phyloP scores from a whole-genome alignment of 352 stramenopile genomes.

The Pythium volutum region DNA sequence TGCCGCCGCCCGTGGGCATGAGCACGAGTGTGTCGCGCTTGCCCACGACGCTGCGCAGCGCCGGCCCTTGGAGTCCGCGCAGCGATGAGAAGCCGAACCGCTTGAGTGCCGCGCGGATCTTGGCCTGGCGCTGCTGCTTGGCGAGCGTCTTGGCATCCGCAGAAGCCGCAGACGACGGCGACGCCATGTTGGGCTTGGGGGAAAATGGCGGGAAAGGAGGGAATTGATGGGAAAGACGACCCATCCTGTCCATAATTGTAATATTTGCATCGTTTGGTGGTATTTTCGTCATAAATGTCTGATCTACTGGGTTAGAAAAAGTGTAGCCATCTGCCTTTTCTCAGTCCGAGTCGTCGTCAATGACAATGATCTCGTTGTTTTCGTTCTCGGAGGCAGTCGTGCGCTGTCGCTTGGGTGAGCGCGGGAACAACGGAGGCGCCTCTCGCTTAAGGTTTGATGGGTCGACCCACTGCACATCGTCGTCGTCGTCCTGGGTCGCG shows the following conservation, averaged over 20 bases:
- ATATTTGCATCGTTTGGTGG: no score
- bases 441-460: background rate
- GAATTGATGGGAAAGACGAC: no score
- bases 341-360: conserved; percentile 14
- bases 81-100: conserved; percentile 45
- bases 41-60: conserved; percentile 40
- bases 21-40: conserved; percentile 80
- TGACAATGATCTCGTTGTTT: conserved; percentile 7
- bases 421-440: background rate
- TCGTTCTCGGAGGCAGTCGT: background rate
- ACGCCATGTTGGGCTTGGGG: background rate
- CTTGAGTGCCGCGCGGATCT: conserved; percentile 43
- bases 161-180: background rate
- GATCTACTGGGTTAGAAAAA: no score
- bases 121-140: conserved; percentile 40
- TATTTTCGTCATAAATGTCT: no score
- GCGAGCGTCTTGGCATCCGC: background rate
- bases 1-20: conserved; percentile 96
- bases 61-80: conserved; percentile 40
- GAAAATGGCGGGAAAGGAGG: background rate
- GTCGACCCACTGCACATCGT: conserved; percentile 18
- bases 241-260: no score
- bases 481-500: conserved; percentile 17
- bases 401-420: background rate
- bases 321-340: conserved; percentile 11